Evolutionary conservation across 2,329 filamentous ascomycete species (phyloP).

Genomic region (Aspergillus felis): DNA sequence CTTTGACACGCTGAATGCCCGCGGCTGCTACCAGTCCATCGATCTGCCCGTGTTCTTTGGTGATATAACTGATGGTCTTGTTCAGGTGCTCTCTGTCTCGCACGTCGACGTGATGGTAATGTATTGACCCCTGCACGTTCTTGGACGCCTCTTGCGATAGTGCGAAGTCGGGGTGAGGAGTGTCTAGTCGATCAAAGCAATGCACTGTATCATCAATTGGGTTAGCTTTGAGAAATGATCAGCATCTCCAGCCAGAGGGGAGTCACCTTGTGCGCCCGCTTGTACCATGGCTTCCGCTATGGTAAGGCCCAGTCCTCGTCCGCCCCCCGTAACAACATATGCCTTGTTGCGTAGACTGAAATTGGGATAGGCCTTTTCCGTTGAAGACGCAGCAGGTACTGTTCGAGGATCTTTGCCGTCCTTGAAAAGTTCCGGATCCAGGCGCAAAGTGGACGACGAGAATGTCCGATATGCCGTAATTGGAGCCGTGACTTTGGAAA

Average conservation of each 20-base stretch:
- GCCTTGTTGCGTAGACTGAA: background rate
- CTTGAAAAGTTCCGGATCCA: background rate
- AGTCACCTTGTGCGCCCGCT: background rate
- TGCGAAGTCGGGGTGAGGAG: background rate
- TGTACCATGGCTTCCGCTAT: background rate
- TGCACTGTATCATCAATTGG: background rate
- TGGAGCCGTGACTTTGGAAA: background rate
- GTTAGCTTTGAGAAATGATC: background rate
- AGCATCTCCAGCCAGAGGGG: background rate
- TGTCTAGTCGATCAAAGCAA: background rate
- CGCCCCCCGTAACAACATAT: background rate
- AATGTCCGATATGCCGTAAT: background rate
- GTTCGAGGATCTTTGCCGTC: background rate
- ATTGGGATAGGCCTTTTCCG: background rate
- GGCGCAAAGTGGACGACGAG: background rate
- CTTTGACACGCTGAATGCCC: background rate
- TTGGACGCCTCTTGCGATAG: background rate
- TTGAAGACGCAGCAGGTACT: background rate
- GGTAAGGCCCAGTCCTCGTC: background rate
- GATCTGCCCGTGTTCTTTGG: background rate
- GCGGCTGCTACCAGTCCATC: background rate
- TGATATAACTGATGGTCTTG: background rate
- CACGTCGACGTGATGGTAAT: background rate
- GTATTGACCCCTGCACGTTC: background rate
- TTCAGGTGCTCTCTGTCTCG: background rate